Conservation (phyloP, 164 flowering plant genomes). For the Amborella trichopoda region DNA sequence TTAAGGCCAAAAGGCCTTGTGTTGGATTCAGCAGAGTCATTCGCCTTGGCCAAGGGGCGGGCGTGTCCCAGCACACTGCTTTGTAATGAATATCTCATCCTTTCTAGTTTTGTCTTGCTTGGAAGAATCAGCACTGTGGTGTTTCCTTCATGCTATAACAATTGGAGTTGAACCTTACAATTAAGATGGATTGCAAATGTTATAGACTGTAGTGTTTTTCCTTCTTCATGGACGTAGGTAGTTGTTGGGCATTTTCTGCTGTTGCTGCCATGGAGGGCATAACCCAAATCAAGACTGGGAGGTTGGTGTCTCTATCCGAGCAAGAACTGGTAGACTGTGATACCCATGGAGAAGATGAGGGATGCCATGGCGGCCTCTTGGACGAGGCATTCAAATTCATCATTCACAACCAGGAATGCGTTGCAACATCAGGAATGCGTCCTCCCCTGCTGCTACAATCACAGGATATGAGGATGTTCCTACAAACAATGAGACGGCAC, state of each 20-base stretch:
- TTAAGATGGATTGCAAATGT: neutral
- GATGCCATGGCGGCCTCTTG: constrained; percentile 15
- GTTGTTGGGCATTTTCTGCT: constrained; percentile 26
- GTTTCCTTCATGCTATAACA: neutral
- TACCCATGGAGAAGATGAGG: constrained; percentile 4
- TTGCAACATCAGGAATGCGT: too few species aligned
- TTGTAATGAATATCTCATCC: neutral
- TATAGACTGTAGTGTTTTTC: neutral
- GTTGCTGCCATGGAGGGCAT: constrained; percentile 20
- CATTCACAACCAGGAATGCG: too few species aligned
- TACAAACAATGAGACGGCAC: constrained; percentile 10
- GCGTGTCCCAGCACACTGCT: too few species aligned
- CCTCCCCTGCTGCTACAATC: constrained; percentile 40
- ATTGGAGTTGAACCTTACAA: neutral
- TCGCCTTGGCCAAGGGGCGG: too few species aligned
- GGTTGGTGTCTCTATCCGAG: constrained; percentile 19
- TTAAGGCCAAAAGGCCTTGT: too few species aligned
- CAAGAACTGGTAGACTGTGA: constrained; percentile 26
- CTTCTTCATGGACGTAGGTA: constrained; percentile 5
- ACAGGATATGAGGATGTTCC: constrained; percentile 24
- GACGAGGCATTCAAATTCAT: constrained; percentile 11
- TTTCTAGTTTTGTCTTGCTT: neutral
- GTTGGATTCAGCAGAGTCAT: too few species aligned
- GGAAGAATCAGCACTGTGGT: neutral
- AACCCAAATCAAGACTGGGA: constrained; percentile 9